Evolutionary conservation across 352 stramenopile genomes (phyloP).

Genomic region (Peronospora farinosa): DNA sequence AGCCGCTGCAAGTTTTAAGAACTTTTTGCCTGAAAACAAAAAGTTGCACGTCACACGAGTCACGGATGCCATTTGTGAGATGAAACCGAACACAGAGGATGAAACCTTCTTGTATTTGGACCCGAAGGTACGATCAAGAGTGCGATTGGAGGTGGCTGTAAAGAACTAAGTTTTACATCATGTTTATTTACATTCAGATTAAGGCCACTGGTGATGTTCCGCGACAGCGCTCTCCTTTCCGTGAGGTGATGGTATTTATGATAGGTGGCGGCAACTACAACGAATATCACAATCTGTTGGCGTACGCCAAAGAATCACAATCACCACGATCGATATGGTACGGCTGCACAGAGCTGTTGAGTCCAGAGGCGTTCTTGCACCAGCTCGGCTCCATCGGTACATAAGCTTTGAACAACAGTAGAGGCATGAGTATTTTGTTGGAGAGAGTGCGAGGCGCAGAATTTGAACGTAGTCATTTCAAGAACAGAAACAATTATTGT

Average conservation of each 20-base stretch:
- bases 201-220: constrained; percentile 65
- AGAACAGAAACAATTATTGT: too few relatives aligned
- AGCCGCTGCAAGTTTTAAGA: constrained; percentile 79
- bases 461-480: not conserved
- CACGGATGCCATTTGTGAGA: constrained; percentile 74
- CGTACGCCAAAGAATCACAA: constrained; percentile 68
- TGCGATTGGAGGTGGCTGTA: not conserved
- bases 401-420: constrained; percentile 13
- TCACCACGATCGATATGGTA: constrained; percentile 75
- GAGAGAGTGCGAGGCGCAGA: not conserved
- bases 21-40: constrained; percentile 84
- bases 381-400: constrained; percentile 71
- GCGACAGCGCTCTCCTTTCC: constrained; percentile 70
- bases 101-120: constrained; percentile 81
- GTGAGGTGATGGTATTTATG: constrained; percentile 84
- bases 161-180: not conserved
- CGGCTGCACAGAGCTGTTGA: constrained; percentile 86
- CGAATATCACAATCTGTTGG: constrained; percentile 83
- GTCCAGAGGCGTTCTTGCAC: constrained; percentile 83
- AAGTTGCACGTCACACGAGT: constrained; percentile 82
- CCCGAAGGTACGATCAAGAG: constrained; percentile 50
- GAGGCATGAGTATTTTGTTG: not conserved
- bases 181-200: constrained; percentile 34
- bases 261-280: constrained; percentile 86
- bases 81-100: constrained; percentile 76